phyloP scores from a whole-genome alignment of 257 asterid genomes.

The Salvia miltiorrhiza region DNA sequence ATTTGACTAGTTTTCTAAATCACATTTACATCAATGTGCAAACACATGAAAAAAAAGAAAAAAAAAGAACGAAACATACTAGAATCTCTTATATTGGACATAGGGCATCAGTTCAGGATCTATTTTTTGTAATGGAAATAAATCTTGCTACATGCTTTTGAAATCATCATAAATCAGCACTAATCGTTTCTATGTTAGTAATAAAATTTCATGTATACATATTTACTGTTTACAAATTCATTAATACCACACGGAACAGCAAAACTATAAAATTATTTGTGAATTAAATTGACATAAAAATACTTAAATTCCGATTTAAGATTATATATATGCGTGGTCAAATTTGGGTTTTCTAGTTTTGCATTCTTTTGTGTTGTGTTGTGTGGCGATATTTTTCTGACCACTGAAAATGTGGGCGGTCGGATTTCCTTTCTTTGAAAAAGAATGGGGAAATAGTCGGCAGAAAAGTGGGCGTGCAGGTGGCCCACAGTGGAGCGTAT shows the following conservation, averaged over 20 bases:
- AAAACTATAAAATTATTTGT: not conserved
- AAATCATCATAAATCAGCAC: not conserved
- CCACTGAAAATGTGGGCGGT: slow-evolving; percentile 11
- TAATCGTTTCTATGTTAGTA: too few species aligned
- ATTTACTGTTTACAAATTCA: not conserved
- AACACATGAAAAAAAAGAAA: too few species aligned
- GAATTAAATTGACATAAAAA: not conserved
- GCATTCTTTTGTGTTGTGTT: not conserved
- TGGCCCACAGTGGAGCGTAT: slow-evolving; percentile 44
- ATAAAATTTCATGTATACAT: too few species aligned
- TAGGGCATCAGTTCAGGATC: too few species aligned
- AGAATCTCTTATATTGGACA: too few species aligned
- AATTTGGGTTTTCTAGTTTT: not conserved
- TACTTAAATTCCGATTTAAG: not conserved
- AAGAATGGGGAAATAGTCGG: slow-evolving; percentile 34
- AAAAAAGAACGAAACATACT: too few species aligned
- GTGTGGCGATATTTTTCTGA: not conserved
- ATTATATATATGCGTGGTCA: slow-evolving; percentile 3
- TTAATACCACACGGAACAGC: not conserved
- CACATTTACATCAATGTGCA: too few species aligned
- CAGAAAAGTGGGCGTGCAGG: slow-evolving; percentile 30
- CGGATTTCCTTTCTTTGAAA: slow-evolving; percentile 10
- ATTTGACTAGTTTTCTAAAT: too few species aligned
- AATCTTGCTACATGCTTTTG: not conserved
- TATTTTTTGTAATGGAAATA: not conserved